A percentile compares a stretch with the other conserved stretches of the same genome.
phyloP scores from a whole-genome alignment of 495 filamentous ascomycete genomes.

The Extremus antarcticus region DNA sequence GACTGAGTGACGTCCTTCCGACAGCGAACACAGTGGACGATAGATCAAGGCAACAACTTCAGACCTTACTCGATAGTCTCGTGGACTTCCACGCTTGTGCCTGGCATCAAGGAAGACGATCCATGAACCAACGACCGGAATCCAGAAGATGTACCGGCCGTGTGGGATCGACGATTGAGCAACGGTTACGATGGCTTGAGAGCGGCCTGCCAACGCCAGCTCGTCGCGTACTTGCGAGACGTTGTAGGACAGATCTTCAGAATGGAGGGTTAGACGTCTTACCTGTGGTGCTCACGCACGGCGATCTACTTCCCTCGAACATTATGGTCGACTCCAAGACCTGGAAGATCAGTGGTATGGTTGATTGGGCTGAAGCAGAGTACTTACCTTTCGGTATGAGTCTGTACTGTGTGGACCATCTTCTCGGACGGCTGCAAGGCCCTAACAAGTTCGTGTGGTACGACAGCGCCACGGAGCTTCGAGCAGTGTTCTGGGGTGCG shows the following conservation, averaged over 20 bases:
- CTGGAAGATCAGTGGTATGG: conserved; percentile 41
- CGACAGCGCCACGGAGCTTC: conserved; percentile 30
- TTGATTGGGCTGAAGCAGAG: conserved; percentile 55
- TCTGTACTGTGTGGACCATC: conserved; percentile 45
- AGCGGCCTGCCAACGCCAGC: neutral
- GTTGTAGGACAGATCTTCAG: conserved; percentile 19
- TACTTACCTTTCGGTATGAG: conserved; percentile 44
- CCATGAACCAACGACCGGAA: too few relatives aligned
- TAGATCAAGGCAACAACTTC: too few relatives aligned
- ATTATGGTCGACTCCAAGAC: conserved; percentile 70
- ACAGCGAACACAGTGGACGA: neutral
- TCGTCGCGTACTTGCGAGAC: neutral
- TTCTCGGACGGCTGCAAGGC: conserved; percentile 35
- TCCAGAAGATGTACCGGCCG: neutral
- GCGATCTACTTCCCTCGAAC: conserved; percentile 44
- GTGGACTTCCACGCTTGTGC: neutral
- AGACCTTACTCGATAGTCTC: neutral
- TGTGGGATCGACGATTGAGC: neutral
- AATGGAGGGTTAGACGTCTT: conserved; percentile 29
- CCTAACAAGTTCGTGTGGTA: conserved; percentile 35
- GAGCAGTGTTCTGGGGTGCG: conserved; percentile 39
- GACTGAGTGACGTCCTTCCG: neutral
- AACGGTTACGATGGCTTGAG: conserved; percentile 20
- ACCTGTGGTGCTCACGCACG: conserved; percentile 44
- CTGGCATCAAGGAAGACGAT: neutral